Base-by-base conservation (phyloP, 805 yeast genomes). In the Kazachstania psychrophila region DNA sequence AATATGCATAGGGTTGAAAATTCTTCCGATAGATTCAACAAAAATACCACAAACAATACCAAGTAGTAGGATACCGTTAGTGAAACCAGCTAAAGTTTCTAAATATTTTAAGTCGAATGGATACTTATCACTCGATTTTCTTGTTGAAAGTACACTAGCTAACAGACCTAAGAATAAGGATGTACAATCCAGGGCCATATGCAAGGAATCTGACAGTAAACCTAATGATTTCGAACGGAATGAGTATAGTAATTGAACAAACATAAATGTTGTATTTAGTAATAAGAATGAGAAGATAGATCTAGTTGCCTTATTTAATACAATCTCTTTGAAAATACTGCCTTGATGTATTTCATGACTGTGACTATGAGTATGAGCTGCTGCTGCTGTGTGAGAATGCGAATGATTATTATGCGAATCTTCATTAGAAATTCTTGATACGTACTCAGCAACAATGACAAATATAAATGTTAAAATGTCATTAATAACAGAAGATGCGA, bases 101-200 rank as follows among this genome's bases (percentile, higher is more conserved):
- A 92, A 75, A 57, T 87, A 75, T 16, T 40, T 43, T 34, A 89
- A 65, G 0, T 95, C 96, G 64, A 85, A 86, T 1, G 97, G 96
- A 53, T 73, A 89, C 36, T 72, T 69, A n/a, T 78, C 70, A 40
- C 73, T 73, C 5, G 83, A 71, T 44, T 73, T 75, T 3, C 64
- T 64, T 43, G 73, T 76, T 2, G 80, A 68, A 36, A 76, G 61
- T 11, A 75, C 70, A 16, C 94, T 84, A 0, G 99, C 98, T 18
- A 89, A 68, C 2, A 92, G 65, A 0, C 99, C 99, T 22, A 92
- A 72, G 3, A 92, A 76, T 38, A 92, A 65, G 0, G 97, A 94
- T 0, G 86, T 72, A 57, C 98, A 92, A 59, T 92, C 99, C 38
- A 92, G 67, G 2, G 94, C 82, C 99, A 92, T 92, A 59, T 92